Conservation (phyloP, 306 rosid genomes). For the Vigna hirtella region DNA sequence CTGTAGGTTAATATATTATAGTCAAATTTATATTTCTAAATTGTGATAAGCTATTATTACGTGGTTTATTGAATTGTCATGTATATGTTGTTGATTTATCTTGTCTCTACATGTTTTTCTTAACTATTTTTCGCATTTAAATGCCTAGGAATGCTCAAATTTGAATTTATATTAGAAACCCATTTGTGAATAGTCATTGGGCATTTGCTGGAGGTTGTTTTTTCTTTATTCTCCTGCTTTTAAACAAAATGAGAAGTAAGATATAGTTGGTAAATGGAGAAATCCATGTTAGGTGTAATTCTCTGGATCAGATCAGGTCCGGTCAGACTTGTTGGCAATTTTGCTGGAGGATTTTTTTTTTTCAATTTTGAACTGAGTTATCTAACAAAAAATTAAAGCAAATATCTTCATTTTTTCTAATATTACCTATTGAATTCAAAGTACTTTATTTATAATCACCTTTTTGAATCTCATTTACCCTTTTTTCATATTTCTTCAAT, state of each 20-base stretch:
- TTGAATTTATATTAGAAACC: background rate
- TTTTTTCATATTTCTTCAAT: background rate
- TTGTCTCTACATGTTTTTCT: background rate
- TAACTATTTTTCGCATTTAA: constrained; percentile 1
- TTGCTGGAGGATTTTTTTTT: background rate
- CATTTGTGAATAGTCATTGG: constrained; percentile 13
- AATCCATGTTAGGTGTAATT: background rate
- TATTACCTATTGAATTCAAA: background rate
- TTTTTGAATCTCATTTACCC: background rate
- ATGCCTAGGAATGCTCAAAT: background rate
- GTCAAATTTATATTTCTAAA: constrained; percentile 16
- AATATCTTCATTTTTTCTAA: background rate
- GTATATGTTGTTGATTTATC: constrained; percentile 13
- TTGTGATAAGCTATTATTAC: constrained; percentile 22
- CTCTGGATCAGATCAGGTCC: background rate
- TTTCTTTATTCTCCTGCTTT: background rate
- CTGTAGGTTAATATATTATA: constrained; percentile 7
- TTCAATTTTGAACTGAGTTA: constrained; percentile 8
- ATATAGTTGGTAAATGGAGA: background rate
- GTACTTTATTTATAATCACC: background rate
- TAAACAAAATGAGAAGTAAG: background rate
- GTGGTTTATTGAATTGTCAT: constrained; percentile 27
- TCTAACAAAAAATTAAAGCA: background rate
- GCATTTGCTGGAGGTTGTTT: constrained; percentile 14
- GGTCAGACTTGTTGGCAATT: background rate